Percentiles rank a stretch among this genome's conserved stretches.
Evolutionary conservation across 106 monocot species (phyloP).

Genomic region (Acorus calamus): DNA sequence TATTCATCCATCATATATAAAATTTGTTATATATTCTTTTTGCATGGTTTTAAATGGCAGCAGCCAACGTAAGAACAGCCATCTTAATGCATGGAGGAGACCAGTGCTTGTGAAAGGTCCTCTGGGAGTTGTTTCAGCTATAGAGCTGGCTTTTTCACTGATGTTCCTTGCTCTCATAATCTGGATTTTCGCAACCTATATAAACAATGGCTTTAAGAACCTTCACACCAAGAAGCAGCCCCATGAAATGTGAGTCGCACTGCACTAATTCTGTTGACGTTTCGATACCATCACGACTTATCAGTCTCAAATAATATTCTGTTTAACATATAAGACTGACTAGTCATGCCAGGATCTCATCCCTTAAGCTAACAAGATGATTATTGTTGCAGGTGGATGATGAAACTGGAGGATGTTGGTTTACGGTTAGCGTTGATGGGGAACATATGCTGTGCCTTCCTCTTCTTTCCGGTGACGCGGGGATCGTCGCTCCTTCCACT

Average conservation of each 20-base stretch:
- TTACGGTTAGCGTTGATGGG: conserved; percentile 41
- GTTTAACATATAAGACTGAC: too few relatives aligned
- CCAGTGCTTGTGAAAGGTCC: conserved; percentile 55
- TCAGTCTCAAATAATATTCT: too few relatives aligned
- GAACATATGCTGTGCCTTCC: conserved; percentile 54
- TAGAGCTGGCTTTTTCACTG: conserved; percentile 40
- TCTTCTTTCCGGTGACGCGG: conserved; percentile 73
- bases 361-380: too few relatives aligned
- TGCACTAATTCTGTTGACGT: too few relatives aligned
- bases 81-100: conserved; percentile 33
- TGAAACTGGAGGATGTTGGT: conserved; percentile 30
- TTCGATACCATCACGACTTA: too few relatives aligned
- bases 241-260: too few relatives aligned
- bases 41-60: background rate
- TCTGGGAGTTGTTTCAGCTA: conserved; percentile 45
- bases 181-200: conserved; percentile 33
- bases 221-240: background rate
- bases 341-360: too few relatives aligned
- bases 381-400: conserved; percentile 36
- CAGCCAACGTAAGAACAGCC: background rate
- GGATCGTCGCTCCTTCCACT: conserved; percentile 63
- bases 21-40: background rate
- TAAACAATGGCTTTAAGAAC: conserved; percentile 11
- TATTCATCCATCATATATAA: too few relatives aligned
- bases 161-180: conserved; percentile 58